These are phyloP conservation scores for Angophora floribunda DNA, from an alignment of 345 rosid genomes.

Conservation along the genomic window DNA sequence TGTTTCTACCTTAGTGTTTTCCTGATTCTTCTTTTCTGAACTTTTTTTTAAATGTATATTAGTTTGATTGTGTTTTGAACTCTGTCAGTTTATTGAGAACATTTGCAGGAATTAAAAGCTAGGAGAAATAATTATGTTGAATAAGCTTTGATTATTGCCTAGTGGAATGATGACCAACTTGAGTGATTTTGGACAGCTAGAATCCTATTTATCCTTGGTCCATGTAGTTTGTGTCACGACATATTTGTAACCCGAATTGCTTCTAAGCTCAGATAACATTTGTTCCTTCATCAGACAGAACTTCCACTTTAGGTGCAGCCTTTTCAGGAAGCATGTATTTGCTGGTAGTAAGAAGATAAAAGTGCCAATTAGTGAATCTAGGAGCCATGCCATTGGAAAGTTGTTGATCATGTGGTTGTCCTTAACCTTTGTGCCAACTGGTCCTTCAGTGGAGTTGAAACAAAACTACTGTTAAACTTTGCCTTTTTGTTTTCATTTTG, in stretches of 20 bases:
- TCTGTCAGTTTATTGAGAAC: background rate
- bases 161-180: background rate
- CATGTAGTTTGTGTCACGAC: background rate
- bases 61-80: background rate
- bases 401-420: background rate
- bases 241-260: background rate
- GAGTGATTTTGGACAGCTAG: background rate
- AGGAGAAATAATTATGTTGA: background rate
- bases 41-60: background rate
- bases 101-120: background rate
- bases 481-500: background rate
- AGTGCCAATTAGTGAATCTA: background rate
- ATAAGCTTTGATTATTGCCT: background rate
- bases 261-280: background rate
- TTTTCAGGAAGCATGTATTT: background rate
- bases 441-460: background rate
- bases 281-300: background rate
- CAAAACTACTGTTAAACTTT: background rate
- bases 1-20: background rate
- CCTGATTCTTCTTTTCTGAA: background rate
- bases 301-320: background rate
- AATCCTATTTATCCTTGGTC: background rate
- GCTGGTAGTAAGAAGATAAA: background rate
- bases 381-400: background rate
- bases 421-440: background rate